These are phyloP conservation scores for Clavispora carvajalis DNA, from an alignment of 805 yeast genomes.

Conservation along the genomic window DNA sequence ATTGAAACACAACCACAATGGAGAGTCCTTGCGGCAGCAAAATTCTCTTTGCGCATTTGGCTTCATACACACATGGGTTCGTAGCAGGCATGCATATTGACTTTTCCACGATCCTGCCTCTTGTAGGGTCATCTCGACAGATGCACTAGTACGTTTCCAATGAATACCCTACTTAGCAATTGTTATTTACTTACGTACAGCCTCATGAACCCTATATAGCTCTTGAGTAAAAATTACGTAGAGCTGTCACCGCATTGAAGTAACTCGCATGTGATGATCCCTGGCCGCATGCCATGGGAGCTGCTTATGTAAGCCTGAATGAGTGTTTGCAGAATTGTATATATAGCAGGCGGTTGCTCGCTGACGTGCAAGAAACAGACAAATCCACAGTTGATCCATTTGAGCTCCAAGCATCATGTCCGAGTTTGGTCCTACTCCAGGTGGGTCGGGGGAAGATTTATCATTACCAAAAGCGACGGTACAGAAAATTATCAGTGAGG, in stretches of 20 bases:
- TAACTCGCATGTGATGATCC: background rate
- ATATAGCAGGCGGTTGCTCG: background rate
- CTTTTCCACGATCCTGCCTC: background rate
- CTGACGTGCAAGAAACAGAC: background rate
- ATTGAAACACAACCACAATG: too few relatives aligned
- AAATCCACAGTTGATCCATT: background rate
- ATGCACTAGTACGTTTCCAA: background rate
- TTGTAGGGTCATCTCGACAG: background rate
- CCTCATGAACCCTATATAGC: too few relatives aligned
- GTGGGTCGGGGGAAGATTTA: conserved; percentile 31
- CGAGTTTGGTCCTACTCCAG: conserved; percentile 30
- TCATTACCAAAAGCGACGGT: conserved; percentile 74
- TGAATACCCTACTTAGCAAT: too few relatives aligned
- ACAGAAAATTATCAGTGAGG: conserved; percentile 87
- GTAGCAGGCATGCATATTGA: background rate
- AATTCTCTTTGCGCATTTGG: background rate
- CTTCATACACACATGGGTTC: background rate
- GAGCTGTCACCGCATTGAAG: too few relatives aligned
- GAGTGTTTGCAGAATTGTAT: background rate
- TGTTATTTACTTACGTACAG: too few relatives aligned
- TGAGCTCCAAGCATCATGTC: conserved; percentile 22
- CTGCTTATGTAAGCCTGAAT: background rate
- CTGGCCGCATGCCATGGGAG: background rate
- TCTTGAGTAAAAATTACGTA: too few relatives aligned
- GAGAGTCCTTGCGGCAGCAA: background rate